These are phyloP conservation scores for Serendipita indica DNA, from an alignment of 768 basidiomycete species.

Conservation along the genomic window DNA sequence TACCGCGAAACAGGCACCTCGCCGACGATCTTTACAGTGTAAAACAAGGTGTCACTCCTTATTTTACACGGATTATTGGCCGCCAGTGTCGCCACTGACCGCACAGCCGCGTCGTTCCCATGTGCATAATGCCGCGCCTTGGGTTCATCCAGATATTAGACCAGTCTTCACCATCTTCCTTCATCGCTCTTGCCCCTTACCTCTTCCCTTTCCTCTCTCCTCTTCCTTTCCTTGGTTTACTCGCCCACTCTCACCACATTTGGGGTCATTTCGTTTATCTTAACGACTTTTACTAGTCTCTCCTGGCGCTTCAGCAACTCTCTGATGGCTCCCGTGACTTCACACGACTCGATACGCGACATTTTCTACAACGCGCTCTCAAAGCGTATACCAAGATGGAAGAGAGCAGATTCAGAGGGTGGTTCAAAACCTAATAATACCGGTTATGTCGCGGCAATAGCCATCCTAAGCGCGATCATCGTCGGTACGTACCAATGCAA, in stretches of 20 bases:
- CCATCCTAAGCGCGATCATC: slow-evolving; percentile 1
- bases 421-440: not conserved
- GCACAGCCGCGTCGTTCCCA: too few species aligned
- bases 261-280: not conserved
- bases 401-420: not conserved
- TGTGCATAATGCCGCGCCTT: too few species aligned
- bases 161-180: too few species aligned
- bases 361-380: too few species aligned
- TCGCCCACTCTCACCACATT: not conserved
- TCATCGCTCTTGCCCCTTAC: not conserved
- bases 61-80: too few species aligned
- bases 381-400: not conserved
- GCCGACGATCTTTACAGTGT: too few species aligned
- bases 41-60: too few species aligned
- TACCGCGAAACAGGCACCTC: too few species aligned
- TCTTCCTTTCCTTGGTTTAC: not conserved
- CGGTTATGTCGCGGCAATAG: not conserved
- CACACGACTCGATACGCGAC: not conserved
- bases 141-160: too few species aligned
- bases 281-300: not conserved
- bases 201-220: not conserved
- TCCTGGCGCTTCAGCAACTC: not conserved
- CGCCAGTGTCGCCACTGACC: too few species aligned
- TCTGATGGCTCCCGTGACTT: not conserved
- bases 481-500: not conserved